These are phyloP conservation scores for Picea glauca DNA, from an alignment of 75 land plant genomes.

Conservation along the genomic window DNA sequence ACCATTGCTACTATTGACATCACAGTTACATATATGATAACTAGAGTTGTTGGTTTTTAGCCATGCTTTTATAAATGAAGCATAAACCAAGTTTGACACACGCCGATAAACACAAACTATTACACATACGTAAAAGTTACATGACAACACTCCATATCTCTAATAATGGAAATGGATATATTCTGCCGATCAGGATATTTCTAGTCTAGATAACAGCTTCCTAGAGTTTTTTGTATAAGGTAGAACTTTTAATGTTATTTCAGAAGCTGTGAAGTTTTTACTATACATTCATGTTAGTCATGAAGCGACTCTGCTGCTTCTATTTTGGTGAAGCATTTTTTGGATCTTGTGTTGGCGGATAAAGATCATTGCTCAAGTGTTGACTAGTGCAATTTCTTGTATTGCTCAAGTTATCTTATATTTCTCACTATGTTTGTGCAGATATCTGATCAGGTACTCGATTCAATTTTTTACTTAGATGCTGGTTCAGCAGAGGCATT, in stretches of 20 bases:
- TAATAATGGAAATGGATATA: too few relatives aligned
- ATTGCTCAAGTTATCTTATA: background rate
- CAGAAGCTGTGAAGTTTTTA: too few relatives aligned
- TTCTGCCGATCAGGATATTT: too few relatives aligned
- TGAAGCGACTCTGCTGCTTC: background rate
- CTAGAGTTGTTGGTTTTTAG: background rate
- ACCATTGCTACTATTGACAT: background rate
- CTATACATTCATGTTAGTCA: too few relatives aligned
- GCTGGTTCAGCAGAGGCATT: constrained; percentile 87
- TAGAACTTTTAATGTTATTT: too few relatives aligned
- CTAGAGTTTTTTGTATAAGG: too few relatives aligned
- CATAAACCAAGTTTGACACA: too few relatives aligned
- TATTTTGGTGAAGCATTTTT: background rate
- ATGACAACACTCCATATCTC: too few relatives aligned
- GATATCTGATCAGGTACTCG: constrained; percentile 65
- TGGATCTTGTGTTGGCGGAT: background rate
- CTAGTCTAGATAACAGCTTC: too few relatives aligned
- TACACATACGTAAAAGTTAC: too few relatives aligned
- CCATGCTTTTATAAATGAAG: background rate
- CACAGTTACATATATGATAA: background rate
- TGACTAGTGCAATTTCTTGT: background rate
- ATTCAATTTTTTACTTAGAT: constrained; percentile 75
- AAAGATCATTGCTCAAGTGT: background rate
- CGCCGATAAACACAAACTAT: too few relatives aligned
- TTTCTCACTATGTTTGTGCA: constrained; percentile 9